phyloP scores from a whole-genome alignment of 345 rosid species.

The Excoecaria agallocha region DNA sequence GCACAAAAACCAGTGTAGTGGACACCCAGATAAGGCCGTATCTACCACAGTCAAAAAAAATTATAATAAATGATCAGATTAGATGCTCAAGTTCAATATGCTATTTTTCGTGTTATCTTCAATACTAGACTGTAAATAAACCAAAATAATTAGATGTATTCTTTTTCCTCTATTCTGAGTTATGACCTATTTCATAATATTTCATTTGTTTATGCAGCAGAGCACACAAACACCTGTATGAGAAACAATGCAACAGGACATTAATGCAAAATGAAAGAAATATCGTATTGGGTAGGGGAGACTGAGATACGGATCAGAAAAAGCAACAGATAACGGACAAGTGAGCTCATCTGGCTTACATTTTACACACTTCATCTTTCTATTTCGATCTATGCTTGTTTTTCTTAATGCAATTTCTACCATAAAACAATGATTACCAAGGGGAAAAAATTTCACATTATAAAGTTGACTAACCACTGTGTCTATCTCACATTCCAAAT shows the following conservation, averaged over 20 bases:
- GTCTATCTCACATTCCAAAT: background rate
- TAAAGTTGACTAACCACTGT: background rate
- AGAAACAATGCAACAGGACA: background rate
- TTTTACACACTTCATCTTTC: background rate
- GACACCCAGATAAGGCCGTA: constrained; percentile 92
- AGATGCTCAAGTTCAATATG: background rate
- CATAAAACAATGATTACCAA: background rate
- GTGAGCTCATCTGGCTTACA: background rate
- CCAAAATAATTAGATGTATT: background rate
- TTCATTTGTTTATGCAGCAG: background rate
- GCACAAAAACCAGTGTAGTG: constrained; percentile 79
- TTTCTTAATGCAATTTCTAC: background rate
- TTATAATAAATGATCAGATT: background rate
- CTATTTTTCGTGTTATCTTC: background rate
- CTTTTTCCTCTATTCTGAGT: background rate
- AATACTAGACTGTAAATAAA: background rate
- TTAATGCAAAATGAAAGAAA: background rate
- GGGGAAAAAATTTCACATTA: background rate
- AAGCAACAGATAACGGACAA: background rate
- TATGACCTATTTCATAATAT: background rate
- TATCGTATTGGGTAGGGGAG: background rate
- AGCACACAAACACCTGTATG: background rate
- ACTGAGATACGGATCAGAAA: background rate
- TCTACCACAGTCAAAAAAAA: constrained; percentile 40
- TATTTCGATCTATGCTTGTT: background rate